These are phyloP conservation scores for Sugiyamaella smithiae DNA, from an alignment of 805 yeast species.

Conservation along the genomic window DNA sequence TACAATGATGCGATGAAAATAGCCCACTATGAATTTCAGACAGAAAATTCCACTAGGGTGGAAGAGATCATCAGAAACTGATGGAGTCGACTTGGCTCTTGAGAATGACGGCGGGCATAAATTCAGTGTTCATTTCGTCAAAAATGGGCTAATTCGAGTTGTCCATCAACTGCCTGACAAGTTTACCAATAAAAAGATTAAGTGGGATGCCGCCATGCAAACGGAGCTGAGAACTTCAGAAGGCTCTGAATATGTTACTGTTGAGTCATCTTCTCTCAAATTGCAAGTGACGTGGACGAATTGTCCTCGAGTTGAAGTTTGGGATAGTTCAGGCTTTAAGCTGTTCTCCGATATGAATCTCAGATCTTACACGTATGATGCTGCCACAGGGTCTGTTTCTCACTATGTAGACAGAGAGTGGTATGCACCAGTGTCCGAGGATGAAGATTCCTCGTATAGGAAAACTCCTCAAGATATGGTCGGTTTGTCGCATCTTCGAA, in stretches of 20 bases:
- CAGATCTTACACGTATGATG: conserved; percentile 13
- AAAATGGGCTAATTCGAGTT: conserved; percentile 11
- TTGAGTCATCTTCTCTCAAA: not conserved
- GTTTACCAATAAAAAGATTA: not conserved
- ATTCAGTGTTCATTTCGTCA: conserved; percentile 10
- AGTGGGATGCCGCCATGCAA: no score
- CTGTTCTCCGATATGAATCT: conserved; percentile 8
- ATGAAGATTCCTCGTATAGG: conserved; percentile 10
- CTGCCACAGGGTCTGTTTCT: conserved; percentile 14
- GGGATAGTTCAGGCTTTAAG: not conserved
- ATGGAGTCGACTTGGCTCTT: not conserved
- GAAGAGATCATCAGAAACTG: not conserved
- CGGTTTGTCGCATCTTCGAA: conserved; percentile 6
- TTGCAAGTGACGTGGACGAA: conserved; percentile 5
- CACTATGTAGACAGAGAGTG: conserved; percentile 12
- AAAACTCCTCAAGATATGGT: conserved; percentile 11
- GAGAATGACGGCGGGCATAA: not conserved
- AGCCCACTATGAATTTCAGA: conserved; percentile 3
- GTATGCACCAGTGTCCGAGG: conserved; percentile 14
- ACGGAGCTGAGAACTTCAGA: no score
- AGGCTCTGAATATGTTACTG: not conserved
- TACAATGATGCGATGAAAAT: no score
- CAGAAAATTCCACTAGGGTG: conserved; percentile 7
- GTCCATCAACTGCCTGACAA: conserved; percentile 9
- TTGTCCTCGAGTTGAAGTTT: conserved; percentile 9